phyloP scores from a whole-genome alignment of 2,329 filamentous ascomycete genomes.

The Monascus ruber region DNA sequence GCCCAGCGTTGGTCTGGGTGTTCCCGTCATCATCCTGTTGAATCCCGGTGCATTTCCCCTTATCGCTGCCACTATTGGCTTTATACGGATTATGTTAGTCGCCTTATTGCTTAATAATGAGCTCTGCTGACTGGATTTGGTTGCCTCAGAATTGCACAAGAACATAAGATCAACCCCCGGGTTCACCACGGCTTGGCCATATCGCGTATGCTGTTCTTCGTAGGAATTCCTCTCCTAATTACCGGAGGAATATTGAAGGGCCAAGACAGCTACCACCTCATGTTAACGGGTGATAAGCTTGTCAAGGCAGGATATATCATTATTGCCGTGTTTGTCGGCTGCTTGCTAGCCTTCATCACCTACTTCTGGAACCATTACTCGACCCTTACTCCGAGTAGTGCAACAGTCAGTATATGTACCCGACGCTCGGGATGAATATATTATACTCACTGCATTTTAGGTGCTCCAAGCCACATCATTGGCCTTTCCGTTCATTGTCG shows the following conservation, averaged over 20 bases:
- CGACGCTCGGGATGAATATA: not conserved
- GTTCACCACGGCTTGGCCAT: slow-evolving; percentile 4
- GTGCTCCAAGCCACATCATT: slow-evolving; percentile 6
- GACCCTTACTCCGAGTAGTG: slow-evolving; percentile 5
- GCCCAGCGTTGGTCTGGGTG: slow-evolving; percentile 5
- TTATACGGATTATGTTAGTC: slow-evolving; percentile 13
- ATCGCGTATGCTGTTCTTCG: slow-evolving; percentile 9
- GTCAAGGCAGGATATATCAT: slow-evolving; percentile 13
- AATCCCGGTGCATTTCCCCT: slow-evolving; percentile 14
- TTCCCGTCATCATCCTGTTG: slow-evolving; percentile 10
- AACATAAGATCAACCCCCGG: slow-evolving; percentile 1
- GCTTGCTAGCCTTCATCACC: slow-evolving; percentile 8
- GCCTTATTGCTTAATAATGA: not conserved
- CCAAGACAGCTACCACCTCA: slow-evolving; percentile 5
- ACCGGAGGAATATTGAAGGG: slow-evolving; percentile 10
- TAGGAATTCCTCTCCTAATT: slow-evolving; percentile 9
- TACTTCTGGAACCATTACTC: slow-evolving; percentile 10
- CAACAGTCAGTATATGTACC: slow-evolving; percentile 3
- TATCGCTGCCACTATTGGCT: slow-evolving; percentile 13
- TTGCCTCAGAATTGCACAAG: slow-evolving; percentile 3
- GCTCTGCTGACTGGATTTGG: not conserved
- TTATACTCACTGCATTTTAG: slow-evolving; percentile 1
- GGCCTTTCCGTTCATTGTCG: slow-evolving; percentile 12
- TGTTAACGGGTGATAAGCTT: slow-evolving; percentile 6
- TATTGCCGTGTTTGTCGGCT: slow-evolving; percentile 8